Evolutionary conservation across 495 filamentous ascomycete genomes (phyloP), one percentile per base, ranked within the genome.

Genomic region (Amphirosellinia nigrospora): DNA sequence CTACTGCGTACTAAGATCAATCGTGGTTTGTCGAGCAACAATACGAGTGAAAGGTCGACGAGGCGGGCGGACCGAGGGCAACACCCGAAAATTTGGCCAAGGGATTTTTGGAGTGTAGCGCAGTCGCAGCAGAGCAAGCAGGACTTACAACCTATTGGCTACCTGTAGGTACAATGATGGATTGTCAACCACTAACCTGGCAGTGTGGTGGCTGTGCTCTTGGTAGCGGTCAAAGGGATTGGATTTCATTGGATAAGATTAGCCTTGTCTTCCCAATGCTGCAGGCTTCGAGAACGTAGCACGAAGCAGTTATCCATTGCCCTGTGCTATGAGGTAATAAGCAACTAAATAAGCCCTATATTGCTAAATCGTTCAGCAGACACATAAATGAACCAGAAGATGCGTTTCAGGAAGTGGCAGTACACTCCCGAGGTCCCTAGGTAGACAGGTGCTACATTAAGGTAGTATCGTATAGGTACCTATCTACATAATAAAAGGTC

Each of bases 221-320:
- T 1, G 23, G 38, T 36, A 30, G 61, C 61, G 61, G 61, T 64
- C 43, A 64, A 34, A 4, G 3, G 41, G 15, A 36, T 34, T 11
- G 16, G 28, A 13, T 64, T 9, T 15, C 36, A 64, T 64, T 64
- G 61, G 43, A 36, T 34, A 50, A 16, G n/a, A 36, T 43, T 28
- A 10, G 30, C 2, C 39, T 15, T 61, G 13, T 63, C 4, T 63
- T 15, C 41, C 41, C 26, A 61, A 63, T 64, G 16, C 36, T 41
- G 61, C 43, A 64, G 43, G 43, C 61, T 64, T 64, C 61, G 61
- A 64, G 61, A 64, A 64, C 43, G 38, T 8, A 64, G 23, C 59
- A 43, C 13, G 26, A 23, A 3, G n/a, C n/a, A 64, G 19, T 26
- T 28, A 30, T 21, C 50, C 21, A 26, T 26, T 23, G 26, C 34